phyloP scores from a whole-genome alignment of 352 stramenopile species.

The Phytophthora crassamura region DNA sequence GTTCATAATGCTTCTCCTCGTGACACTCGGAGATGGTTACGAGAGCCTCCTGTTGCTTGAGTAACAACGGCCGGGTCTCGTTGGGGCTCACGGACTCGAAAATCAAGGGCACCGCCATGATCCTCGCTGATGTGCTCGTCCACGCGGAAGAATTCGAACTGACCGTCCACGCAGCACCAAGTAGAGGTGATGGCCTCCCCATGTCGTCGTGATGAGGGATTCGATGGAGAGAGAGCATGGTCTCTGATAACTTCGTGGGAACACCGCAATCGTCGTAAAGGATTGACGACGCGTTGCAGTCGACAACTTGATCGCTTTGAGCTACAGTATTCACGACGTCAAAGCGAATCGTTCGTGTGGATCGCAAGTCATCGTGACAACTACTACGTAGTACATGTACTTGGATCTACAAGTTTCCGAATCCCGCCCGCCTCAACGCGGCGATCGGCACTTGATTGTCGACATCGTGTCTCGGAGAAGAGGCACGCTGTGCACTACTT shows the following conservation, averaged over 20 bases:
- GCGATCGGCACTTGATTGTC: too few species aligned
- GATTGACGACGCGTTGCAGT: too few species aligned
- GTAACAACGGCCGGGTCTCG: conserved; percentile 5
- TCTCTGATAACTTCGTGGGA: background rate
- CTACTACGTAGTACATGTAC: too few species aligned
- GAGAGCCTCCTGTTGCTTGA: conserved; percentile 1
- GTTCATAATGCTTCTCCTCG: conserved; percentile 21
- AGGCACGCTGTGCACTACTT: too few species aligned
- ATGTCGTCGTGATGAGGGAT: conserved; percentile 1
- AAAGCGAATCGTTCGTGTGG: too few species aligned
- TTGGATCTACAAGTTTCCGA: too few species aligned
- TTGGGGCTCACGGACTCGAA: conserved; percentile 6
- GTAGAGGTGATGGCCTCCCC: background rate
- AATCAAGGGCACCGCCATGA: conserved; percentile 3
- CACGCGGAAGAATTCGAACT: conserved; percentile 4
- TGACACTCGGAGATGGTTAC: conserved; percentile 6
- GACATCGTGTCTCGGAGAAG: too few species aligned
- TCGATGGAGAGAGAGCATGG: background rate
- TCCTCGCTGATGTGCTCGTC: background rate
- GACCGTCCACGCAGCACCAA: conserved; percentile 2
- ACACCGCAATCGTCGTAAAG: too few species aligned
- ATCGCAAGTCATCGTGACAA: too few species aligned
- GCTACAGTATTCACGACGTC: too few species aligned
- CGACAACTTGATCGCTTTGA: too few species aligned
- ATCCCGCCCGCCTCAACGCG: too few species aligned